A percentile compares a stretch with the other conserved stretches of the same genome.
Evolutionary conservation across 176 grass and related monocot genomes (phyloP).

Genomic region (Eremochloa ophiuroides): DNA sequence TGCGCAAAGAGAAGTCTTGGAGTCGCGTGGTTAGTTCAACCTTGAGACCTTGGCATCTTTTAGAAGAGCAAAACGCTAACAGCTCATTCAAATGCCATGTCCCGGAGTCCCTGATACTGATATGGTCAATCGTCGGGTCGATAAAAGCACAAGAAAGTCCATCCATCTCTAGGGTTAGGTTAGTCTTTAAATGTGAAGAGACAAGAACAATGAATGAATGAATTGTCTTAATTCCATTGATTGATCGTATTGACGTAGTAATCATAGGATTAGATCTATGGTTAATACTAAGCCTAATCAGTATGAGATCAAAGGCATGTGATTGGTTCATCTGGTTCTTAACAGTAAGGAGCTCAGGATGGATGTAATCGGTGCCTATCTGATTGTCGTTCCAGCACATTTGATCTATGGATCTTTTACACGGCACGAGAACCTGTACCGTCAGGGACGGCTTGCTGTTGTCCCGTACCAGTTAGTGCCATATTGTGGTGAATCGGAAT

Average conservation of each 20-base stretch:
- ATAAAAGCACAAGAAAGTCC: not conserved
- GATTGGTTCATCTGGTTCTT: not conserved
- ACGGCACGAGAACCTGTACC: not conserved
- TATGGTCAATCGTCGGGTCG: not conserved
- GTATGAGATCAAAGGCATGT: not conserved
- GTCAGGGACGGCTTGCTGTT: not conserved
- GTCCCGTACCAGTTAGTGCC: not conserved
- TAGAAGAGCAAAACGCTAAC: conserved; percentile 6
- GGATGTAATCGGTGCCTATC: not conserved
- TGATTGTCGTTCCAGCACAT: not conserved
- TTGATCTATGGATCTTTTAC: conserved; percentile 17
- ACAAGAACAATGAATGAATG: not conserved
- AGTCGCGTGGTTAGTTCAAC: conserved; percentile 44
- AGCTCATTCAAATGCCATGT: conserved; percentile 1
- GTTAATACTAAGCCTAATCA: too few relatives aligned
- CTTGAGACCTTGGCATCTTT: not conserved
- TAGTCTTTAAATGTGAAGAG: not conserved
- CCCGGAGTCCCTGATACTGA: not conserved
- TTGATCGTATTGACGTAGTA: too few relatives aligned
- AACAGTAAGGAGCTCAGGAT: not conserved
- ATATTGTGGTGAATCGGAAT: not conserved
- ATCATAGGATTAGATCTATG: not conserved
- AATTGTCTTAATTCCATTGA: not conserved
- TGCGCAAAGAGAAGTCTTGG: conserved; percentile 64
- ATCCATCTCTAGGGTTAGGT: conserved; percentile 4